These are phyloP conservation scores for Sarocladium strictum DNA, from an alignment of 2,329 filamentous ascomycete species.

Conservation along the genomic window DNA sequence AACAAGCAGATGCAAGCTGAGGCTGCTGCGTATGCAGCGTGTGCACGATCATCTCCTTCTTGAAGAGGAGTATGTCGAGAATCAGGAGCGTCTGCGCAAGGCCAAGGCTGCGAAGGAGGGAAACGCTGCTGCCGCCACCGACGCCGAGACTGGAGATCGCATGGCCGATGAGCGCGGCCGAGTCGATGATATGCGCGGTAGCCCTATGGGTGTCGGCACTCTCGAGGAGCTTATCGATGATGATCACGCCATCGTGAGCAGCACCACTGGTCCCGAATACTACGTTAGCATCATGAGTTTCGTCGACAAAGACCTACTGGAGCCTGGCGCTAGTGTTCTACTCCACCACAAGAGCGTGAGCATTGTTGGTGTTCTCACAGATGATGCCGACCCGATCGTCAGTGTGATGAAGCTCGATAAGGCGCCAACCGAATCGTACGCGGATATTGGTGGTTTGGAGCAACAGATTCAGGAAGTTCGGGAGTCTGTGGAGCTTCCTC, in stretches of 20 bases:
- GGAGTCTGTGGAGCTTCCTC: conserved; percentile 90
- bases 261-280: conserved; percentile 95
- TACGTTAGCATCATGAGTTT: conserved; percentile 99
- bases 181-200: conserved; percentile 97
- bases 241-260: conserved; percentile 97
- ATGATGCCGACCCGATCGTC: conserved; percentile 91
- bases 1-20: conserved; percentile 94
- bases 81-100: conserved; percentile 92
- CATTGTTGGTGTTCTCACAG: conserved; percentile 93
- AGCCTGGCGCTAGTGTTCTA: conserved; percentile 91
- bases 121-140: conserved; percentile 54
- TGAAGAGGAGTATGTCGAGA: conserved; percentile 98
- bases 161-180: conserved; percentile 91
- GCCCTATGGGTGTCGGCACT: conserved; percentile 96
- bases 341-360: conserved; percentile 97
- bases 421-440: conserved; percentile 95
- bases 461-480: conserved; percentile 94
- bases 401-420: conserved; percentile 99
- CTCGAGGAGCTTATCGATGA: conserved; percentile 99
- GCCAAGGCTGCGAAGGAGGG: conserved; percentile 76
- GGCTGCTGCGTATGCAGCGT: conserved; percentile 95
- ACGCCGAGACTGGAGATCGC: conserved; percentile 64
- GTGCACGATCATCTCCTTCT: conserved; percentile 95
- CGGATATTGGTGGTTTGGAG: conserved; percentile 95
- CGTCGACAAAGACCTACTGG: conserved; percentile 95